Evolutionary conservation across 441 rosid genomes (phyloP), one percentile per base, ranked within the genome.

Genomic region (Gossypium lobatum): DNA sequence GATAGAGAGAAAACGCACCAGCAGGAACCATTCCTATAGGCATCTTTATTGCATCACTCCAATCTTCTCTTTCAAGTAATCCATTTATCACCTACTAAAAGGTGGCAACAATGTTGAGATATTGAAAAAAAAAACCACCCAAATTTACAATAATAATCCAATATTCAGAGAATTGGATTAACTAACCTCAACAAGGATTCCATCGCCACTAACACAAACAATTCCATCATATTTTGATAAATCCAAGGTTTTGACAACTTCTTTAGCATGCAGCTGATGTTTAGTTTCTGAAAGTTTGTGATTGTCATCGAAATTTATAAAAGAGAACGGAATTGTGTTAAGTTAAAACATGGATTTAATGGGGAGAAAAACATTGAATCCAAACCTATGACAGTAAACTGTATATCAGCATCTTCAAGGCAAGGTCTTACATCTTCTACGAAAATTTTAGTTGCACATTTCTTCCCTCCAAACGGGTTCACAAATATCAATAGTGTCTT

Each of bases 191-290:
- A 87, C 98, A 78, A 95, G 97, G 25, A 89, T 71, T 46, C 98
- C 99, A 57, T 95, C 97, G 6, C 98, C 98, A 13, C 98, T 95
- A 57, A 93, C 95, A 79, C 98, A 95, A 76, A 93, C 98, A 76
- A 95, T 83, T 20, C 97, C 99, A 77, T 93, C 97, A 23, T 86
- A 91, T 65, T 77, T 78, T 0, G 89, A 74, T 48, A 91, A 83
- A 83, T 93, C 96, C 82, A 91, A 61, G 4, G 80, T 66, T 48
- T 31, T 81, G 65, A 81, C 87, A 8, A 89, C 84, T 63, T 89
- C 95, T 87, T 93, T 93, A 1, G 99, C 98, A 75, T 95, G 97
- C 70, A 93, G 84, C 79, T 84, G 90, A 73, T 85, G 72, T 76
- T 82, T 82, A 67, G 98, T 93, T 80, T 93, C 97, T 91, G 88